Evolutionary conservation across 2,329 filamentous ascomycete genomes (phyloP).

Genomic region (Aphanocladium album): DNA sequence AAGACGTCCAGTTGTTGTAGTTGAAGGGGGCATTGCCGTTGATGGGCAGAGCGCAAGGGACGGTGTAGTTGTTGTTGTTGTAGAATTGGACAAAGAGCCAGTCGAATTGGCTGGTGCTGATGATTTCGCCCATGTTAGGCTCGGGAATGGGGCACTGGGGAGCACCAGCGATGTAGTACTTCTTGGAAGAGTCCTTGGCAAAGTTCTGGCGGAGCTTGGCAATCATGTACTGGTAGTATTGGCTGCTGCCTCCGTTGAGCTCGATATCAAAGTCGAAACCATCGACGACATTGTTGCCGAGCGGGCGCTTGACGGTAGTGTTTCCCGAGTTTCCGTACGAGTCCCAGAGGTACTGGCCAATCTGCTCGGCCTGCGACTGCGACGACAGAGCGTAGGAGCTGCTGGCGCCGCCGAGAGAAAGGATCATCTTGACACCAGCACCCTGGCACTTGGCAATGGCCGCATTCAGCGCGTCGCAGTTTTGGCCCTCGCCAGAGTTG

Average conservation of each 20-base stretch:
- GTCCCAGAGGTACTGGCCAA: constrained; percentile 21
- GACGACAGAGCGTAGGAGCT: constrained; percentile 18
- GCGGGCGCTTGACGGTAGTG: constrained; percentile 15
- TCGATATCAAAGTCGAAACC: constrained; percentile 23
- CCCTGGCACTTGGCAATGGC: constrained; percentile 20
- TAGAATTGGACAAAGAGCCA: constrained; percentile 43
- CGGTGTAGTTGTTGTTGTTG: constrained; percentile 39
- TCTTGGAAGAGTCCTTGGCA: constrained; percentile 11
- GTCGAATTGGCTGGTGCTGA: constrained; percentile 34
- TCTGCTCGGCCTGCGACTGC: constrained; percentile 17
- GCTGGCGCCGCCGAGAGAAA: constrained; percentile 14
- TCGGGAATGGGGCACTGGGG: constrained; percentile 38
- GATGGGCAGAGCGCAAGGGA: constrained; percentile 14
- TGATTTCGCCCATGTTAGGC: constrained; percentile 37
- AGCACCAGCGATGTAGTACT: constrained; percentile 41
- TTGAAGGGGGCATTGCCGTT: constrained; percentile 18
- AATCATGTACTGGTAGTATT: constrained; percentile 19
- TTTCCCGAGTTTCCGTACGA: constrained; percentile 17
- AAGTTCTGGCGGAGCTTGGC: constrained; percentile 20
- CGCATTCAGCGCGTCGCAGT: constrained; percentile 18
- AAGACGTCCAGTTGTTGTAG: constrained; percentile 23
- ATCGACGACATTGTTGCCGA: constrained; percentile 17
- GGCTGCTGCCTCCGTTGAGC: constrained; percentile 17
- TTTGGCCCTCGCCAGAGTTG: constrained; percentile 25
- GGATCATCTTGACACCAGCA: constrained; percentile 19